Evolutionary conservation across 805 yeast species (phyloP).

Genomic region (Ogataea populi-albae): DNA sequence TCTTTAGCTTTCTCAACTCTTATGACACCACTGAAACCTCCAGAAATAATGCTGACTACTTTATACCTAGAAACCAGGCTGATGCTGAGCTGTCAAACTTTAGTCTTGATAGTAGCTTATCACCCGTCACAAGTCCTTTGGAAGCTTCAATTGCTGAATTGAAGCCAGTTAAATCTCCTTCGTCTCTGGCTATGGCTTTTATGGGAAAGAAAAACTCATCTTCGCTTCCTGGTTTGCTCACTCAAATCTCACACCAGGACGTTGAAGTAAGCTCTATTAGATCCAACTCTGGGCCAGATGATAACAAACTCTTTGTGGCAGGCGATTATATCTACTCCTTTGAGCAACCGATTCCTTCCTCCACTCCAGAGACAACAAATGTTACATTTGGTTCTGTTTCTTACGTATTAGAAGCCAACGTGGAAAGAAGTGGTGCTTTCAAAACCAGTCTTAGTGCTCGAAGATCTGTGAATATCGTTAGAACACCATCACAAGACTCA

Average conservation of each 20-base stretch:
- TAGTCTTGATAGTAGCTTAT: conserved; percentile 32
- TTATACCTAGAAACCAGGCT: conserved; percentile 29
- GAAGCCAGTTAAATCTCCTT: conserved; percentile 26
- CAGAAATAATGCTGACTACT: conserved; percentile 49
- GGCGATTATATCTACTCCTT: conserved; percentile 93
- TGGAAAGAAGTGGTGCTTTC: conserved; percentile 83
- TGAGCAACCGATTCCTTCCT: conserved; percentile 81
- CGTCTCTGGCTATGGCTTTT: conserved; percentile 28
- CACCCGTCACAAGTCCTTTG: conserved; percentile 30
- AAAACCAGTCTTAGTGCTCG: conserved; percentile 68
- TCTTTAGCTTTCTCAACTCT: conserved; percentile 47
- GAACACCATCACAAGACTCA: conserved; percentile 75
- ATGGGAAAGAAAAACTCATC: conserved; percentile 28
- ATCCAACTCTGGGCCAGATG: conserved; percentile 24
- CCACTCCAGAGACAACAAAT: conserved; percentile 73
- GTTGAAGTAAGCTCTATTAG: conserved; percentile 21
- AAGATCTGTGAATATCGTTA: conserved; percentile 60
- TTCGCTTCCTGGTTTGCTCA: conserved; percentile 14
- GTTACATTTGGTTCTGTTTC: conserved; percentile 80
- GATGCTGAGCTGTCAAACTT: conserved; percentile 36
- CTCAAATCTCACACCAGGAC: conserved; percentile 17
- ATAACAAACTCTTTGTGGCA: conserved; percentile 53
- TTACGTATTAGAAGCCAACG: conserved; percentile 64
- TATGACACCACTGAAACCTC: conserved; percentile 26
- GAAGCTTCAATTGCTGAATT: conserved; percentile 13